Evolutionary conservation across 1,284 basidiomycete genomes (phyloP).

Genomic region (Meira miltonrushii): DNA sequence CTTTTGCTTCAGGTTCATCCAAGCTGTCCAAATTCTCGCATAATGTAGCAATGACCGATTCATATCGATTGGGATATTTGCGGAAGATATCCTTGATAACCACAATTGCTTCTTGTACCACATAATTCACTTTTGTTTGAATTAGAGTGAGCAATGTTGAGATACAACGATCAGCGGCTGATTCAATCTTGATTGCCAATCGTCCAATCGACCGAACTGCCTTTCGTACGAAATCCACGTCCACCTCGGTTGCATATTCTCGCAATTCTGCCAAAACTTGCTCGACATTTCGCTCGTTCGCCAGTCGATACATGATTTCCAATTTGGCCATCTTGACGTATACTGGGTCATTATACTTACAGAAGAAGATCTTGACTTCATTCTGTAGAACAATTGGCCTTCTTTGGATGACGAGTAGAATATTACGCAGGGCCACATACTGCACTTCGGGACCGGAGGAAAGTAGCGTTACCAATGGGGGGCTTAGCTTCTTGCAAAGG

Average conservation of each 20-base stretch:
- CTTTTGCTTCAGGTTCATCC: conserved; percentile 93
- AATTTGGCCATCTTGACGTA: conserved; percentile 98
- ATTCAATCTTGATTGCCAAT: conserved; percentile 90
- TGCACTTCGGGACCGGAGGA: conserved; percentile 97
- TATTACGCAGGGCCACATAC: conserved; percentile 94
- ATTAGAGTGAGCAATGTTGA: conserved; percentile 78
- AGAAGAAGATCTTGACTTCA: conserved; percentile 98
- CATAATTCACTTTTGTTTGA: conserved; percentile 89
- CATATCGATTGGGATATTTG: conserved; percentile 92
- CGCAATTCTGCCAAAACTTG: conserved; percentile 89
- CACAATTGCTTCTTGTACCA: conserved; percentile 94
- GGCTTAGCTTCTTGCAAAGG: conserved; percentile 94
- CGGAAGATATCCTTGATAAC: conserved; percentile 98
- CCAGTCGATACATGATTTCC: conserved; percentile 96
- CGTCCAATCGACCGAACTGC: conserved; percentile 94
- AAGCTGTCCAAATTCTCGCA: conserved; percentile 86
- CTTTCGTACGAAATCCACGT: conserved; percentile 95
- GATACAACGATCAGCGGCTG: conserved; percentile 83
- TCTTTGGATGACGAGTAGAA: conserved; percentile 91
- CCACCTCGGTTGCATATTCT: conserved; percentile 98
- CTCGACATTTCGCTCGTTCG: conserved; percentile 79
- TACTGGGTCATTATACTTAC: conserved; percentile 99
- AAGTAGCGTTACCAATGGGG: conserved; percentile 62
- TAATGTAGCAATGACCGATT: conserved; percentile 84
- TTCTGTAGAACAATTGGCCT: conserved; percentile 86